Percentiles rank a stretch among this genome's conserved stretches.
Evolutionary conservation across 345 rosid species (phyloP).

Genomic region (Salix udensis): DNA sequence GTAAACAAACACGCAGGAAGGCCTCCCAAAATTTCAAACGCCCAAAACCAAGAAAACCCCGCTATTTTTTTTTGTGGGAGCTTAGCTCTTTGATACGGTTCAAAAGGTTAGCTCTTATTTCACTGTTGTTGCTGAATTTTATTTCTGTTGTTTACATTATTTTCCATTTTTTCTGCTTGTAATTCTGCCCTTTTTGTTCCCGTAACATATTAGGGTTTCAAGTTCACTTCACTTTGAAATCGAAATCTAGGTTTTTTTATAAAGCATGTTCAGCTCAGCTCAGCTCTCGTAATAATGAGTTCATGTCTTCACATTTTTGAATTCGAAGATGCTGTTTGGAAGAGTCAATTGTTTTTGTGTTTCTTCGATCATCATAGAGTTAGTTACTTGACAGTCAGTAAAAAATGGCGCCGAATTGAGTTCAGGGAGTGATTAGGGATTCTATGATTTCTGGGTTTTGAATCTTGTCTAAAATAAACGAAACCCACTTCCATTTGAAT

Average conservation of each 20-base stretch:
- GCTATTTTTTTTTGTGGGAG: neutral
- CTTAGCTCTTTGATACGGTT: neutral
- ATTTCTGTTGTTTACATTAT: neutral
- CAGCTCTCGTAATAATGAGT: neutral
- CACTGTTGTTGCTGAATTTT: neutral
- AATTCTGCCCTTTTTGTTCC: neutral
- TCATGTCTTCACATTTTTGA: neutral
- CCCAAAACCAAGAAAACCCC: neutral
- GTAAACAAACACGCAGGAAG: neutral
- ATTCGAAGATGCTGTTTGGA: neutral
- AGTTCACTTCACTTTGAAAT: neutral
- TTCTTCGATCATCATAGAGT: neutral
- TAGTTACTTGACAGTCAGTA: neutral
- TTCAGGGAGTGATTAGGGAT: neutral
- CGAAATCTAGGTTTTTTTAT: neutral
- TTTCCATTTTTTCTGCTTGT: neutral
- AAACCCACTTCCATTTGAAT: neutral
- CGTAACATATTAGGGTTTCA: neutral
- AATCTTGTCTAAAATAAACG: neutral
- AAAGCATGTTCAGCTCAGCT: neutral
- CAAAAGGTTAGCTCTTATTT: neutral
- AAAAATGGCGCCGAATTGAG: neutral
- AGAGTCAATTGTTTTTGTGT: neutral
- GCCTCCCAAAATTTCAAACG: neutral
- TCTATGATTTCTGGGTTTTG: neutral